Evolutionary conservation across 352 stramenopile species (phyloP).

Genomic region (Globisporangium ultimum): DNA sequence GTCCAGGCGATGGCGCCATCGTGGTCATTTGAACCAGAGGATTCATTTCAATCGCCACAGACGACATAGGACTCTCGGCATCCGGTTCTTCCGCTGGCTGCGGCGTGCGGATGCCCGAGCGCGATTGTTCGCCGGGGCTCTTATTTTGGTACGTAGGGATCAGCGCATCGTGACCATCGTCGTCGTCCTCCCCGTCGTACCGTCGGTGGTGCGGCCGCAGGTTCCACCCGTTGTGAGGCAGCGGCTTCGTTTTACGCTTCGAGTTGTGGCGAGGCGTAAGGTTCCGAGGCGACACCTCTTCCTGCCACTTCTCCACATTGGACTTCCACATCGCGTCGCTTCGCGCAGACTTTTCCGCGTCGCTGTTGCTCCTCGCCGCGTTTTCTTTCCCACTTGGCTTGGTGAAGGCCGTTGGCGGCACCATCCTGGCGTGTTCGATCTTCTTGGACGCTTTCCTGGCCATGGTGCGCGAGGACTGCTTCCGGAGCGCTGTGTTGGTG

Average conservation of each 20-base stretch:
- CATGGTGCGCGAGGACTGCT: slow-evolving; percentile 5
- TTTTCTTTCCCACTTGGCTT: slow-evolving; percentile 8
- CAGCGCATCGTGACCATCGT: neutral
- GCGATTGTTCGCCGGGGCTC: slow-evolving; percentile 8
- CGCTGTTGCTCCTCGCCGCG: slow-evolving; percentile 5
- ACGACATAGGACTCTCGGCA: slow-evolving; percentile 31
- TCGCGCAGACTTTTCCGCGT: neutral
- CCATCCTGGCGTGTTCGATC: slow-evolving; percentile 4
- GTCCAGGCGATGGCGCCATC: slow-evolving; percentile 5
- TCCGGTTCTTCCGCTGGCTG: slow-evolving; percentile 44
- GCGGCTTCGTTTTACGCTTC: slow-evolving; percentile 13
- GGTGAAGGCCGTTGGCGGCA: too few species aligned
- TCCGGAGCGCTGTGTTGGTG: slow-evolving; percentile 4
- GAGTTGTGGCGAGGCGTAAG: slow-evolving; percentile 29
- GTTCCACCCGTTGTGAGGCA: slow-evolving; percentile 5
- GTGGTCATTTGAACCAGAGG: slow-evolving; percentile 10
- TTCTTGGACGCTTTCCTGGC: slow-evolving; percentile 20
- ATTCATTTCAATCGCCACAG: slow-evolving; percentile 28
- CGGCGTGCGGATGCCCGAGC: slow-evolving; percentile 11
- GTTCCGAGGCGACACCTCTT: slow-evolving; percentile 20
- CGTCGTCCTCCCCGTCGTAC: slow-evolving; percentile 16
- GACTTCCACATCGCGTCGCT: slow-evolving; percentile 35
- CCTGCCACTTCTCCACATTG: slow-evolving; percentile 39
- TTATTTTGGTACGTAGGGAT: neutral
- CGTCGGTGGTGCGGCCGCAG: slow-evolving; percentile 6